Base-by-base conservation (phyloP, 2,329 filamentous ascomycete species). In the Colletotrichum sp. region DNA sequence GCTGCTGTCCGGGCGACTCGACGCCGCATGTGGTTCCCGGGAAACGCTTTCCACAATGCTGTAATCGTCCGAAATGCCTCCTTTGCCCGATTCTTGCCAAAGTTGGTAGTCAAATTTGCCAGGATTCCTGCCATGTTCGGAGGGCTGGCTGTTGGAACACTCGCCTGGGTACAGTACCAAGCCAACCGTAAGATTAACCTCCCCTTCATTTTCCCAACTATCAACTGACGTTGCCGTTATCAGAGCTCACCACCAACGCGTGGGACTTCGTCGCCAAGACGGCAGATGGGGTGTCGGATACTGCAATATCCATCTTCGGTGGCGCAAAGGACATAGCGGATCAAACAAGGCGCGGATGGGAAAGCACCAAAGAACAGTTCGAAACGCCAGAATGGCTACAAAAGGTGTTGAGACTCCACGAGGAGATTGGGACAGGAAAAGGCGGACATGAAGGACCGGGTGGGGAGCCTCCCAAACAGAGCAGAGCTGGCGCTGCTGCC, bases 81-180 rank as follows among this genome's bases (percentile, higher is more conserved):
- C 8, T 94, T 93, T 80, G 90, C 86, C 59, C 88, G 92, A 65
- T 88, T 93, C 76, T 87, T 99, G 36, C 98, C 98, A 3, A 96
- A 95, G 83, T 89, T 99, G 67, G 93, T 97, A n/a, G 86, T 97
- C 82, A 99, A 98, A 87, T 94, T 99, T 80, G 90, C 93, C 44
- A 92, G 96, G 72, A 89, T 98, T 71, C 97, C 97, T 24, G 97
- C 97, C 74, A 94, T 98, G 87, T 96, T 98, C 81, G 97, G 96
- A 57, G 96, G 95, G 57, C 91, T 96, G 63, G 95, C 96, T 81
- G 91, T 99, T 79, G 96, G 95, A 16, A 95, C 95, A 4, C 87
- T 98, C 75, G 96, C 96, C 30, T 99, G 98, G 90, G 87, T 99
- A 65, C 97, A 99, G 83, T 99, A 99, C 83, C 97, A 99, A 85